Evolutionary conservation across 768 basidiomycete genomes (phyloP).

Genomic region (Phlebiopsis flavidoalba): DNA sequence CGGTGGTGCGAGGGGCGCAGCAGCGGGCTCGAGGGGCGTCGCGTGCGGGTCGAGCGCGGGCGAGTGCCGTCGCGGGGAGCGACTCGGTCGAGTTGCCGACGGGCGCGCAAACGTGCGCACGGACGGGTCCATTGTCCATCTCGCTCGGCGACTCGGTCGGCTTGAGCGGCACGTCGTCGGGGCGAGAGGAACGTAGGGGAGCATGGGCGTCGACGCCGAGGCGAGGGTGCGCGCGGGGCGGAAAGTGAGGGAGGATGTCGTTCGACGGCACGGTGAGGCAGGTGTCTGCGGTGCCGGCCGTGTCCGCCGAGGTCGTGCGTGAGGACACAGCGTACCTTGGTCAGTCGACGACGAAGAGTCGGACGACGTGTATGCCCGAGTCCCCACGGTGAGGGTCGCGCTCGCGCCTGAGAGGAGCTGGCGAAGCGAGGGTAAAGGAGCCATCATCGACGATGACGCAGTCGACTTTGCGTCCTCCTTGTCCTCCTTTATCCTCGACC

Average conservation of each 20-base stretch:
- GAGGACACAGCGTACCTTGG: slow-evolving; percentile 5
- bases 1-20: slow-evolving; percentile 7
- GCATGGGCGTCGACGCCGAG: slow-evolving; percentile 27
- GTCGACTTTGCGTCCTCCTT: slow-evolving; percentile 10
- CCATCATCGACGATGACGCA: slow-evolving; percentile 8
- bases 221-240: neutral
- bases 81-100: slow-evolving; percentile 71
- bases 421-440: slow-evolving; percentile 14
- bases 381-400: slow-evolving; percentile 6
- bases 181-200: slow-evolving; percentile 25
- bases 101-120: slow-evolving; percentile 76
- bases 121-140: slow-evolving; percentile 70
- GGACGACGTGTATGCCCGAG: slow-evolving; percentile 10
- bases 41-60: slow-evolving; percentile 14
- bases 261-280: slow-evolving; percentile 5
- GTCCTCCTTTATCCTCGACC: neutral
- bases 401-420: slow-evolving; percentile 3
- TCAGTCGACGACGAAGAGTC: slow-evolving; percentile 16
- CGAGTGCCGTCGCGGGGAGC: slow-evolving; percentile 33
- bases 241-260: neutral
- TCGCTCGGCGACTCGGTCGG: slow-evolving; percentile 39
- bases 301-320: slow-evolving; percentile 5
- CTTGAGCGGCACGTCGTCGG: slow-evolving; percentile 13
- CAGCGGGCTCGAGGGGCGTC: slow-evolving; percentile 2
- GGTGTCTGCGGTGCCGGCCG: slow-evolving; percentile 4